A percentile compares a stretch with the other conserved stretches of the same genome.
Conservation (phyloP, 768 basidiomycete genomes). For the Suillus variegatus region DNA sequence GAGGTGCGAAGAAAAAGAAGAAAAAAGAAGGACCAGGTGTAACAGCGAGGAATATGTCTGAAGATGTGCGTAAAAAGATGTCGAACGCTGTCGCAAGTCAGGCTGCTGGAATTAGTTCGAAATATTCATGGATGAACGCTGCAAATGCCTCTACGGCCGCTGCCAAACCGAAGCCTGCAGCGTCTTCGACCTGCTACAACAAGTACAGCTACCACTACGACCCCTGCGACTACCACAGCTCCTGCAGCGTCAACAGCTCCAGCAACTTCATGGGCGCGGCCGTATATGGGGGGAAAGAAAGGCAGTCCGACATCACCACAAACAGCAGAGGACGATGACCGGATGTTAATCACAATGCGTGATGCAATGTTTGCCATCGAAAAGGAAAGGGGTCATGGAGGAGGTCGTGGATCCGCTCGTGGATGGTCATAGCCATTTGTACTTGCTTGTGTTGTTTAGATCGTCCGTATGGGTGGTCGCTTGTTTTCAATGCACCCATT, state of each 20-base stretch:
- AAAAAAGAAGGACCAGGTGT: constrained; percentile 85
- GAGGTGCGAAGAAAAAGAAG: constrained; percentile 73
- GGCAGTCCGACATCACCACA: constrained; percentile 30
- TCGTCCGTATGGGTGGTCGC: not conserved
- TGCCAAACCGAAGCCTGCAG: constrained; percentile 37
- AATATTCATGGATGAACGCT: constrained; percentile 89
- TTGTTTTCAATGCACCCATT: not conserved
- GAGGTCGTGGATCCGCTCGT: constrained; percentile 72
- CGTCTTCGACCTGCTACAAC: constrained; percentile 35
- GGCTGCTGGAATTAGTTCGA: constrained; percentile 80
- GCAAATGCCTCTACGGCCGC: constrained; percentile 48
- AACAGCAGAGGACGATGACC: constrained; percentile 55
- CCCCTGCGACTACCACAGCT: constrained; percentile 31
- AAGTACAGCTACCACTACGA: constrained; percentile 26
- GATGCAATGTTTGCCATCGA: constrained; percentile 89
- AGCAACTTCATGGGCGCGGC: constrained; percentile 54
- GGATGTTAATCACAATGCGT: constrained; percentile 63
- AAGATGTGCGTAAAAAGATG: constrained; percentile 91
- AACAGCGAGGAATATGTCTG: constrained; percentile 86
- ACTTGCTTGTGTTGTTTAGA: not conserved
- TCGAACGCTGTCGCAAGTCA: constrained; percentile 87
- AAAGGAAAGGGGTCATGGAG: constrained; percentile 81
- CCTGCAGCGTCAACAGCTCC: constrained; percentile 33
- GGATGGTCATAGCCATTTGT: constrained; percentile 53
- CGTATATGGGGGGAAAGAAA: constrained; percentile 63